Conservation (phyloP, 2,329 filamentous ascomycete species). For the Cladosporium halotolerans region DNA sequence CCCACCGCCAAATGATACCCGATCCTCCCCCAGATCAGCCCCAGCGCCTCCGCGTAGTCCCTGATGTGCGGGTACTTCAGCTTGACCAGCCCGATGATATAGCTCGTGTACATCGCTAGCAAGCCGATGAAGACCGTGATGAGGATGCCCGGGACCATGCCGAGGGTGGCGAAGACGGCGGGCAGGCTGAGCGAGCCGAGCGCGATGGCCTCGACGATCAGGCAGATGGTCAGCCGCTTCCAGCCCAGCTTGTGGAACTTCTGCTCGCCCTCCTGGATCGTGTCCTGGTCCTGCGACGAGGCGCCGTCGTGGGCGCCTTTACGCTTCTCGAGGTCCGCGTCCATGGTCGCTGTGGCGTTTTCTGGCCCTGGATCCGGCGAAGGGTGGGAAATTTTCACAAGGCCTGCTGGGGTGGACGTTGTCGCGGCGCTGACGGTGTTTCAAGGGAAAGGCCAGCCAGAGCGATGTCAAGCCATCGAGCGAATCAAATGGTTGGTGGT, state of each 20-base stretch:
- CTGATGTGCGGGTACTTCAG: constrained; percentile 40
- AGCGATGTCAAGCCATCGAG: too few relatives aligned
- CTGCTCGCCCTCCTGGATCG: constrained; percentile 16
- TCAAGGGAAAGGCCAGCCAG: too few relatives aligned
- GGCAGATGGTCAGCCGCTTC: constrained; percentile 38
- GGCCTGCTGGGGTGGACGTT: too few relatives aligned
- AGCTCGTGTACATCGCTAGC: constrained; percentile 57
- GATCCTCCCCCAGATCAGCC: constrained; percentile 51
- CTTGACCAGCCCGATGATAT: constrained; percentile 57
- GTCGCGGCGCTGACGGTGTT: too few relatives aligned
- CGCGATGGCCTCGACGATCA: constrained; percentile 56
- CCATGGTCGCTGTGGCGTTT: not conserved
- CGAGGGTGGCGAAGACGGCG: constrained; percentile 48
- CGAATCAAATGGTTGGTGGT: too few relatives aligned
- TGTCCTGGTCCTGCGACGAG: not conserved
- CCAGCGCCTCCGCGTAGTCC: constrained; percentile 41
- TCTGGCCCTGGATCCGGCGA: too few relatives aligned
- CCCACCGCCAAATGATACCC: constrained; percentile 62
- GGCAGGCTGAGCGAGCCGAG: constrained; percentile 53
- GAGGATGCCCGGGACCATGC: constrained; percentile 51
- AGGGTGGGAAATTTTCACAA: too few relatives aligned
- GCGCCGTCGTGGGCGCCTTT: not conserved
- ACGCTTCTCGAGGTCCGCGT: not conserved
- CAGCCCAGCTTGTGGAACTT: constrained; percentile 43
- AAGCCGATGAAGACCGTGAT: constrained; percentile 50